Percentiles rank a stretch among this genome's conserved stretches.
phyloP scores from a whole-genome alignment of 805 yeast species.

The Starmerella floricola region DNA sequence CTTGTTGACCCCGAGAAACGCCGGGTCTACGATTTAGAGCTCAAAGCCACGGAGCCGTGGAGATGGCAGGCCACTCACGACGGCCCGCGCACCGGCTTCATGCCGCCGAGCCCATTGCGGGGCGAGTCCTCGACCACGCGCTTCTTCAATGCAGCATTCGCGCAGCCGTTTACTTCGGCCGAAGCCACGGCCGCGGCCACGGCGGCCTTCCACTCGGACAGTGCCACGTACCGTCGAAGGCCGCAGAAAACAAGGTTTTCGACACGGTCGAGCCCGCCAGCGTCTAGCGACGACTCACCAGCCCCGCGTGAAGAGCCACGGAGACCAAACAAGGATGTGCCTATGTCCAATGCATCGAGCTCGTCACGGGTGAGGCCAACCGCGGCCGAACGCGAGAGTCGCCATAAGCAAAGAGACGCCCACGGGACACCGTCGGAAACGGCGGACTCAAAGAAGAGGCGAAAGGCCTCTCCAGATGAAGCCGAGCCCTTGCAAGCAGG shows the following conservation, averaged over 20 bases:
- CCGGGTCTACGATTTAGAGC: conserved; percentile 27
- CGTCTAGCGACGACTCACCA: neutral
- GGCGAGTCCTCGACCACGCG: too few relatives aligned
- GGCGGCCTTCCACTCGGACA: neutral
- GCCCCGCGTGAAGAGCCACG: neutral
- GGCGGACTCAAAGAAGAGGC: too few relatives aligned
- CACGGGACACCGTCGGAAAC: too few relatives aligned
- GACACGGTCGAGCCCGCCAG: neutral
- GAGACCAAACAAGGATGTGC: too few relatives aligned
- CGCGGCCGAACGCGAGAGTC: too few relatives aligned
- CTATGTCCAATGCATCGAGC: too few relatives aligned
- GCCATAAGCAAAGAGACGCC: too few relatives aligned
- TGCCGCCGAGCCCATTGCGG: neutral
- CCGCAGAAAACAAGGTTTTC: neutral
- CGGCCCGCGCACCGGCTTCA: too few relatives aligned
- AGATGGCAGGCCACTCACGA: too few relatives aligned
- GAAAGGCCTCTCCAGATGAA: too few relatives aligned
- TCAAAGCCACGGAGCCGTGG: neutral
- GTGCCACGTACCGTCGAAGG: neutral
- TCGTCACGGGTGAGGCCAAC: too few relatives aligned
- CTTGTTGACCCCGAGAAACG: conserved; percentile 26
- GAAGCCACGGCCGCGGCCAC: conserved; percentile 4
- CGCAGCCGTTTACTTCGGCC: neutral
- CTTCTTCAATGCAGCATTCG: neutral
- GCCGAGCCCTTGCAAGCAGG: too few relatives aligned